Conservation (phyloP, 2,329 filamentous ascomycete genomes). For the Zymoseptoria tritici region DNA sequence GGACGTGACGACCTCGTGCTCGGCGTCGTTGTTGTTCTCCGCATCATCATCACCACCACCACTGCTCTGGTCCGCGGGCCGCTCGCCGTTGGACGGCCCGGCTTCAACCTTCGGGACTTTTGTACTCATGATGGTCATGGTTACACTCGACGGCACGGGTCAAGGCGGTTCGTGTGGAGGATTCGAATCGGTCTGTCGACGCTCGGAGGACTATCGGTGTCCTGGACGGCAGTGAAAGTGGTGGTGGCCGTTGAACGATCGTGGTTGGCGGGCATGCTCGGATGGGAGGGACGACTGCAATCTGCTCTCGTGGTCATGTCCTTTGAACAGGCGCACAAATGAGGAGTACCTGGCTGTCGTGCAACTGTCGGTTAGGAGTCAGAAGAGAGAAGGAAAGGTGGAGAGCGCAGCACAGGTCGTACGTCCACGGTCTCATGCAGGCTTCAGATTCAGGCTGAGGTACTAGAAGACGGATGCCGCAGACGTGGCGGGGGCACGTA, state of each 20-base stretch:
- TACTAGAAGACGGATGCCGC: background rate
- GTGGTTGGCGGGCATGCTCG: constrained; percentile 17
- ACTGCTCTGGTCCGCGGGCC: constrained; percentile 8
- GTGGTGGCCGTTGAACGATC: constrained; percentile 6
- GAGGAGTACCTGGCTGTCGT: background rate
- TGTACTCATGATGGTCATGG: constrained; percentile 7
- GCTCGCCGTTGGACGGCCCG: constrained; percentile 7
- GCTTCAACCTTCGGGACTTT: constrained; percentile 1
- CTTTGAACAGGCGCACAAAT: background rate
- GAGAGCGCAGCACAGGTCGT: background rate
- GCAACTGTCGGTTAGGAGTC: background rate
- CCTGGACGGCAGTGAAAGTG: background rate
- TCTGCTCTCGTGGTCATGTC: constrained; percentile 10
- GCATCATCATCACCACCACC: constrained; percentile 9
- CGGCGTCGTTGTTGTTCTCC: constrained; percentile 18
- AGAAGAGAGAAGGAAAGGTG: background rate
- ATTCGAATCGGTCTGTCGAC: background rate
- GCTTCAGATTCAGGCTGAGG: background rate
- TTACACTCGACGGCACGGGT: background rate
- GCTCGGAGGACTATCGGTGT: background rate
- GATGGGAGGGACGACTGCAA: background rate
- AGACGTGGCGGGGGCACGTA: background rate
- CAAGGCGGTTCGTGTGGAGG: background rate
- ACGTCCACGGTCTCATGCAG: background rate
- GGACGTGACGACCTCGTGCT: constrained; percentile 21